Evolutionary conservation across 2,329 filamentous ascomycete species (phyloP).

Genomic region (Didymella glomerata): DNA sequence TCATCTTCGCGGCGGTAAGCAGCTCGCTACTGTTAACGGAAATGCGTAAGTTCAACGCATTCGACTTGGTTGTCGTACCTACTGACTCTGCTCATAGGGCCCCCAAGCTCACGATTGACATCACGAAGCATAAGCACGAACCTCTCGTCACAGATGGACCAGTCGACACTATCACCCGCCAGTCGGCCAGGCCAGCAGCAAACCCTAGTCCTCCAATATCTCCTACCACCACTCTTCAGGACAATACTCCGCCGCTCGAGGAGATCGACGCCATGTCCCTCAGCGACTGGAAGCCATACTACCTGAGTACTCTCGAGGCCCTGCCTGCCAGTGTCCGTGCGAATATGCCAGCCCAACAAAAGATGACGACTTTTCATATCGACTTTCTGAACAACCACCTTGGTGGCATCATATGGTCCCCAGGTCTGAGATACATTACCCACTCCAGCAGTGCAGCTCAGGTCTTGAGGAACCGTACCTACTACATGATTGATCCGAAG

Average conservation of each 20-base stretch:
- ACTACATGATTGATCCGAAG: slow-evolving; percentile 52
- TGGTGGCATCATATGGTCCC: slow-evolving; percentile 52
- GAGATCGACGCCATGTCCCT: slow-evolving; percentile 25
- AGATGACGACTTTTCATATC: slow-evolving; percentile 49
- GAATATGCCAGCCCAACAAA: slow-evolving; percentile 32
- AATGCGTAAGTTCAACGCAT: neutral
- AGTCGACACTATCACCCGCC: slow-evolving; percentile 24
- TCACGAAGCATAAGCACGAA: slow-evolving; percentile 14
- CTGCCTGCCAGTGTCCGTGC: slow-evolving; percentile 20
- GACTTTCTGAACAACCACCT: slow-evolving; percentile 51
- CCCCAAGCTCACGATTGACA: slow-evolving; percentile 1
- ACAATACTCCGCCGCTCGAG: slow-evolving; percentile 1
- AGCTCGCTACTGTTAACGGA: neutral
- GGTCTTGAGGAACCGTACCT: slow-evolving; percentile 48
- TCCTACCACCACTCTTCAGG: slow-evolving; percentile 17
- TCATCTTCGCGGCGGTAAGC: slow-evolving; percentile 25
- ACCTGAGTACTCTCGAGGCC: slow-evolving; percentile 44
- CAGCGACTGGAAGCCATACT: slow-evolving; percentile 49
- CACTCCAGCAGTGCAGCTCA: slow-evolving; percentile 27
- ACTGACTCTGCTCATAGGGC: neutral
- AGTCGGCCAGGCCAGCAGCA: slow-evolving; percentile 12
- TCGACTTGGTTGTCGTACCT: neutral
- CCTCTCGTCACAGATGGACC: slow-evolving; percentile 34
- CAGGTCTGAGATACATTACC: slow-evolving; percentile 52
- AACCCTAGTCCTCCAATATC: slow-evolving; percentile 25